Base-by-base conservation (phyloP, 257 asterid species). In the Salvia miltiorrhiza region DNA sequence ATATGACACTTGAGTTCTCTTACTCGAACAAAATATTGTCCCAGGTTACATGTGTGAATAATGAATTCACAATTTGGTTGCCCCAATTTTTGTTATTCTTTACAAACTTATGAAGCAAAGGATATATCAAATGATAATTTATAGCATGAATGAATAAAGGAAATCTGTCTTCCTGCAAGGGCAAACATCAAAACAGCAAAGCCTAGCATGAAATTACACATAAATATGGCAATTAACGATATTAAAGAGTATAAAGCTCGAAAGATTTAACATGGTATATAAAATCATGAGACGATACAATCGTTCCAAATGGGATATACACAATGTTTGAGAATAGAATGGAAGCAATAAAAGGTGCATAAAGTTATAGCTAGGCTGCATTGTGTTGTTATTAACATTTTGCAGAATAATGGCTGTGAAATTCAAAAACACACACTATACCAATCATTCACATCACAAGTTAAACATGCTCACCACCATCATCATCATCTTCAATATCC, bases 401-500 rank as follows among this genome's bases (percentile, higher is more conserved):
- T 40, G 61, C 65, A 33, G 39, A 33, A 4, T 4, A 33, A 33
- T 33, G 7, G 8, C 39, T 33, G 8, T 33, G 4, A 50, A 20
- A 20, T 52, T 14, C 21, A 20, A 19, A 52, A 20, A 19, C 58
- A n/a, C 52, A 45, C 20, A 14, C 5, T 45, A 45, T n/a, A 1
- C 3, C 1, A 26, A 33, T 33, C 41, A 35, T 35, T 9, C 56
- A 54, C 8, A 72, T 88, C 84, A 84, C 65, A 76, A 69, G 83
- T 79, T 83, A 48, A 56, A 35, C 67, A 59, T 83, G 75, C 45
- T 64, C 81, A 19, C 63, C 80, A 5, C 57, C 81, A 19, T 67
- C 80, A 5, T 63, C 80, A 5, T 88, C 93, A 20, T 87, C 92
- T 80, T 90, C 95, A 1, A 81, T 74, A 69, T 88, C 96, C 97